Percentiles rank a stretch among this genome's conserved stretches.
phyloP scores from a whole-genome alignment of 2,329 filamentous ascomycete species.

The Pseudogymnoascus sp. region DNA sequence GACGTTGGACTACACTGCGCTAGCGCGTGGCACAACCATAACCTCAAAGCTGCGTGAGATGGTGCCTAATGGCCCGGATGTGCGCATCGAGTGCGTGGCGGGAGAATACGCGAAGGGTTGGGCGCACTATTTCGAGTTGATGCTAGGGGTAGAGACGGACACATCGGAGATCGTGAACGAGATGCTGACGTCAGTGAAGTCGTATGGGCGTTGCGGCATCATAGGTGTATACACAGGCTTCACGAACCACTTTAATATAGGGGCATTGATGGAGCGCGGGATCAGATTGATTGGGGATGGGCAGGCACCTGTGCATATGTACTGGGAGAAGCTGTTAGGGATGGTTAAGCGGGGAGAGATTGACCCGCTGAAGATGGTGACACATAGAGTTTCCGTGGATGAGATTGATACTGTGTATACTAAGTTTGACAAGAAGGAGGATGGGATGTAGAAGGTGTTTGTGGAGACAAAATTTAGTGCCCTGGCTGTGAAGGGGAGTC shows the following conservation, averaged over 20 bases:
- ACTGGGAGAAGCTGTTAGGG: constrained; percentile 71
- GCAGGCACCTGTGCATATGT: constrained; percentile 62
- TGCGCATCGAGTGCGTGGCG: constrained; percentile 59
- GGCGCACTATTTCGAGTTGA: constrained; percentile 50
- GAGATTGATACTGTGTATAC: constrained; percentile 61
- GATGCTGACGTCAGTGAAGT: constrained; percentile 44
- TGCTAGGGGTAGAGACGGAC: constrained; percentile 52
- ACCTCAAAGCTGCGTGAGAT: constrained; percentile 67
- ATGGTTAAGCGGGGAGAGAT: constrained; percentile 60
- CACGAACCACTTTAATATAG: constrained; percentile 60
- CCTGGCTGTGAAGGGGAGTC: constrained; percentile 37
- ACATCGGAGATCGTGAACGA: constrained; percentile 52
- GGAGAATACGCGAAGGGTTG: constrained; percentile 56
- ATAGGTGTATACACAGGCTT: constrained; percentile 40
- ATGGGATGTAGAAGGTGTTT: constrained; percentile 76
- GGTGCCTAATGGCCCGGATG: constrained; percentile 65
- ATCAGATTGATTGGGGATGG: constrained; percentile 58
- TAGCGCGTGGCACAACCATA: constrained; percentile 57
- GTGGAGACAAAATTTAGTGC: constrained; percentile 51
- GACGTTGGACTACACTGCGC: constrained; percentile 58
- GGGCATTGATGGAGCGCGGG: constrained; percentile 56
- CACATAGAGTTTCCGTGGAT: constrained; percentile 67
- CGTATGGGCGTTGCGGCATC: constrained; percentile 51
- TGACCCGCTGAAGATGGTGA: constrained; percentile 72
- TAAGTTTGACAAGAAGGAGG: constrained; percentile 53